Evolutionary conservation across 2,329 filamentous ascomycete genomes (phyloP), one percentile per base, ranked within the genome.

Genomic region (Penicillium sp.): DNA sequence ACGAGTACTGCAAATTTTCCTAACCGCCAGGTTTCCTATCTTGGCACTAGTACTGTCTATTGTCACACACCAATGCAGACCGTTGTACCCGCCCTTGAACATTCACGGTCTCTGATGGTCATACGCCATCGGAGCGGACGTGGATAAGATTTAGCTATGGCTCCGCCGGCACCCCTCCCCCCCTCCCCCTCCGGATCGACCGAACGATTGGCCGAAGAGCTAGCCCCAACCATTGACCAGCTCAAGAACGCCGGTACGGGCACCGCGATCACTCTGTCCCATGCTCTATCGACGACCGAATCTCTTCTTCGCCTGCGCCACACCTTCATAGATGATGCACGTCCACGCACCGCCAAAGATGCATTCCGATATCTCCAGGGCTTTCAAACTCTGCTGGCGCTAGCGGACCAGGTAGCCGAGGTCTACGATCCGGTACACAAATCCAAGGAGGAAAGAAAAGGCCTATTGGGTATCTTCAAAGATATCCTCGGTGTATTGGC

Each of bases 301-400:
- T 77, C 79, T 50, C 78, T 89, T 54, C 82, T 85, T 61, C 81
- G 84, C 49, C 82, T 93, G 56, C 84, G 86, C 65, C 88, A 90
- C 72, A 76, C 81, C 53, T 76, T 85, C 45, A 81, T 84, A 59
- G 81, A 84, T 55, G 75, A 75, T 58, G 72, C 73, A 60, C 72
- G 76, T 55, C 74, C 77, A 29, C 74, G 74, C 47, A 77, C 79
- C 56, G 77, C 79, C 42, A 90, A 91, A 75, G 90, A 96, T 75
- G 86, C 90, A 63, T 96, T 97, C 70, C 85, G 92, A 61, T 85
- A 90, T 67, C 81, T 91, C 27, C 80, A 83, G 54, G 92, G 92
- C 65, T 96, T 96, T 72, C 84, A 90, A 64, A 80, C 82, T 41
- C 75, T 96, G 23, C 78, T 96, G 50, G 79, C 84, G 40, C 81